Evolutionary conservation across 371 early-diverging fungal species (phyloP), one percentile per base, ranked within the genome.

Genomic region (Chytridiales sp.): DNA sequence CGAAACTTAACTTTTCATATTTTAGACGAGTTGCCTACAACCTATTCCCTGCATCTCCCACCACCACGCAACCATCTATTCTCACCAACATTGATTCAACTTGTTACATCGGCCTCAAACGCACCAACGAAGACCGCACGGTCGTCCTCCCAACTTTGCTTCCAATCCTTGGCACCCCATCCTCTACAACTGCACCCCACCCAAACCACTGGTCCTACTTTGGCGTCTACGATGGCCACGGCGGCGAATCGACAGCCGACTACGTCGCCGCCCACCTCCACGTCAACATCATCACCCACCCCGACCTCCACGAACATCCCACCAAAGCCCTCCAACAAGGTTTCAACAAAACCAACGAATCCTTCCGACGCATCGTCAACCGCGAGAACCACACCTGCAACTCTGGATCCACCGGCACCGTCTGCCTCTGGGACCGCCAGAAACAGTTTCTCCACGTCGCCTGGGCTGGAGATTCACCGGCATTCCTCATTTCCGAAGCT

Each of bases 401-500:
- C 38, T 19, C 47, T 3, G 57, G 57, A 22, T 56, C 57, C 5
- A 56, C 57, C 29, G 44, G 32, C 4, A 56, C 57, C 24, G 24
- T 56, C 21, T 44, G n/a, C 9, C 22, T 56, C 46, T n/a, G n/a
- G n/a, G n/a, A n/a, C n/a, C n/a, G 24, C 47, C 26, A 27, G 26
- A 4, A 35, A 40, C 24, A 46, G 47, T 29, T 4, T 3, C 35
- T 46, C 27, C 26, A 44, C 24, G 4, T 56, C 19, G 57, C 57
- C n/a, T 56, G 57, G 57, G 38, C 57, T 22, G 57, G 57, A 24
- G 57, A 56, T 26, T 56, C 57, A 3, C 57, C 57, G 29, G 44
- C 57, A 8, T 56, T 56, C 47, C 47, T 56, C 19, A 13, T 56
- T 27, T 29, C 47, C 35, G 47, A 56, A n/a, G 31, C 30, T 19